Evolutionary conservation across 768 basidiomycete genomes (phyloP), one percentile per base, ranked within the genome.

Genomic region (Auriscalpium orientale): DNA sequence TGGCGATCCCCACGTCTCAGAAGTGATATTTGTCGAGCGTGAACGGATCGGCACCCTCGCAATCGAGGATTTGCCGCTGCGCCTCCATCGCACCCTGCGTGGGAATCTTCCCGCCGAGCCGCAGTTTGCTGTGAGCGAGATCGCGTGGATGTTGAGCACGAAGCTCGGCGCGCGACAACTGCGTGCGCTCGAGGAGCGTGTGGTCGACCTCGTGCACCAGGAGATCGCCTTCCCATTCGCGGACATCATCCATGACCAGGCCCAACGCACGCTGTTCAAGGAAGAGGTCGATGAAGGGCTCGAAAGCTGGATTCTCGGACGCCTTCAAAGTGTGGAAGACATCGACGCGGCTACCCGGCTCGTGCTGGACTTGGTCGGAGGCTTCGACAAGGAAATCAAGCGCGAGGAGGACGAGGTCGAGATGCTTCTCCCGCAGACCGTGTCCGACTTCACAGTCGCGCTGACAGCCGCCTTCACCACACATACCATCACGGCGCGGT

Each of bases 201-300:
- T 87, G 15, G 68, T 79, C 36, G 84, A 86, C 58, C 76, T 88
- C 54, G 69, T 87, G 53, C 86, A 83, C 54, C 89, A 91, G 67
- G 89, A 91, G 64, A 80, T 83, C 35, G 85, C 85, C 0, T 91
- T 89, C 68, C 81, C 87, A 2, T 85, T 87, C 58, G 77, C 80
- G 8, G 90, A 93, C 58, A 83, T 92, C 49, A 68, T 91, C 16
- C 76, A 79, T 54, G 87, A 89, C 64, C 80, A 85, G 65, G 80
- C 80, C 1, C 73, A 72, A 37, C 76, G 78, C 38, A 65, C 76
- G 53, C 72, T 77, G 45, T 78, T 88, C 62, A 72, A 72, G 60
- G 79, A 83, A 54, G 72, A 69, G 22, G 66, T 91, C 28, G 84
- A 85, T 52, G 82, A 83, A 49, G 80, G 79, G 2, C 73, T 79